Conservation (phyloP, 768 basidiomycete genomes). For the Tricholoma bakamatsutake region DNA sequence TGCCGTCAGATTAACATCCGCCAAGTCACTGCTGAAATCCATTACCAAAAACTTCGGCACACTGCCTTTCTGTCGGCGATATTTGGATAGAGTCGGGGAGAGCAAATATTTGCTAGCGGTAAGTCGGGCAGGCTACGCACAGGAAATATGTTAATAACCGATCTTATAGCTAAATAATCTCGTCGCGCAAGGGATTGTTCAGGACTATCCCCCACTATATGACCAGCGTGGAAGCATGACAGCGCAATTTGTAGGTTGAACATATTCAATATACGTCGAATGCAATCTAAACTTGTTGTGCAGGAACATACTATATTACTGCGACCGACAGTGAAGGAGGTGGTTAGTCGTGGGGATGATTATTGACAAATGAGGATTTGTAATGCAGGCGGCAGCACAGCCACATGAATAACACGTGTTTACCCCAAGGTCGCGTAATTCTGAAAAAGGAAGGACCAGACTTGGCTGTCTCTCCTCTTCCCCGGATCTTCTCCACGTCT, state of each 20-base stretch:
- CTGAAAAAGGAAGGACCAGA: too few relatives aligned
- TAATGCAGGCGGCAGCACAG: background rate
- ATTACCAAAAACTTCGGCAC: conserved; percentile 95
- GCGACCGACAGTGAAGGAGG: conserved; percentile 80
- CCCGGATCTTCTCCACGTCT: conserved; percentile 2
- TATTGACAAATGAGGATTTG: conserved; percentile 40
- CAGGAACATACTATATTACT: conserved; percentile 85
- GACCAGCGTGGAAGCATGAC: conserved; percentile 88
- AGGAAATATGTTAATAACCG: background rate
- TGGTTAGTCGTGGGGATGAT: conserved; percentile 80
- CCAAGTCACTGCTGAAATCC: conserved; percentile 77
- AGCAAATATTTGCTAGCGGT: conserved; percentile 91
- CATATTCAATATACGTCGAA: background rate
- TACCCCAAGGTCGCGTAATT: background rate
- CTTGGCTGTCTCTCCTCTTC: conserved; percentile 5
- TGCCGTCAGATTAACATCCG: conserved; percentile 61
- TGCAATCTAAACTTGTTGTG: background rate
- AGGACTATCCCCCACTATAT: conserved; percentile 88
- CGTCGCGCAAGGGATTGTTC: conserved; percentile 82
- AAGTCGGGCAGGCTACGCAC: conserved; percentile 17
- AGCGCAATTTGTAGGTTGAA: conserved; percentile 73
- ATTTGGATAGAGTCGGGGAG: conserved; percentile 89
- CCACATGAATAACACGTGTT: conserved; percentile 3
- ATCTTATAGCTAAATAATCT: conserved; percentile 73
- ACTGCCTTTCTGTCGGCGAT: conserved; percentile 91